These are phyloP conservation scores for Globisporangium solare DNA, from an alignment of 352 stramenopile genomes.

Conservation along the genomic window DNA sequence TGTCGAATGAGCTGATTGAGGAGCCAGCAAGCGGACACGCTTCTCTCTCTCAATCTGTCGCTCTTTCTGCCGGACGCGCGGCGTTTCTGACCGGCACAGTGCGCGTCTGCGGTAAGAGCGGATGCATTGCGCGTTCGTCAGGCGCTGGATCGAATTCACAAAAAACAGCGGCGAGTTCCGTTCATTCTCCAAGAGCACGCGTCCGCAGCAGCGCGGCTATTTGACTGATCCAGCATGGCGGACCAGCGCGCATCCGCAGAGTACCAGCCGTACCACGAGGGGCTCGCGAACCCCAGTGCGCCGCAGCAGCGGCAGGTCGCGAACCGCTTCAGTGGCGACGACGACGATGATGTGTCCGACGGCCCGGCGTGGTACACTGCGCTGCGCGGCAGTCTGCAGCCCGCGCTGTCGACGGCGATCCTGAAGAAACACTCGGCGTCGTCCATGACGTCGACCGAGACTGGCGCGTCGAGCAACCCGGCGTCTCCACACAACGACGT, in stretches of 20 bases:
- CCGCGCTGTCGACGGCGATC: conserved; percentile 40
- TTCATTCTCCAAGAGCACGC: neutral
- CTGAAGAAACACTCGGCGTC: conserved; percentile 56
- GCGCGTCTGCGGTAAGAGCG: no score
- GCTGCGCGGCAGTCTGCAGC: conserved; percentile 52
- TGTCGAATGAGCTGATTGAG: no score
- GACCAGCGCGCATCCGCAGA: conserved; percentile 6
- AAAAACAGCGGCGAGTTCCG: no score
- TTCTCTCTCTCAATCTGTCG: no score
- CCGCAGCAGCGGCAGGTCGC: neutral
- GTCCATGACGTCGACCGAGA: conserved; percentile 25
- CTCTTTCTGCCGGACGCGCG: no score
- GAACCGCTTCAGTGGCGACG: conserved; percentile 22
- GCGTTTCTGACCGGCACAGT: no score
- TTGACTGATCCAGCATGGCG: conserved; percentile 1
- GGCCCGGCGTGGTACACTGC: conserved; percentile 69
- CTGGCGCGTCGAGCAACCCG: conserved; percentile 9
- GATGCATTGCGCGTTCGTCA: no score
- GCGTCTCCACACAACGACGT: conserved; percentile 15
- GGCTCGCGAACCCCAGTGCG: conserved; percentile 20
- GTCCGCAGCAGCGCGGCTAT: neutral
- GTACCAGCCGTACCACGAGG: conserved; percentile 49
- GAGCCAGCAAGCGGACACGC: no score
- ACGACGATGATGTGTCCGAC: conserved; percentile 60
- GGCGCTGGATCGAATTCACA: no score